Evolutionary conservation across 2,329 filamentous ascomycete species (phyloP).

Genomic region (Penicillium sp.): DNA sequence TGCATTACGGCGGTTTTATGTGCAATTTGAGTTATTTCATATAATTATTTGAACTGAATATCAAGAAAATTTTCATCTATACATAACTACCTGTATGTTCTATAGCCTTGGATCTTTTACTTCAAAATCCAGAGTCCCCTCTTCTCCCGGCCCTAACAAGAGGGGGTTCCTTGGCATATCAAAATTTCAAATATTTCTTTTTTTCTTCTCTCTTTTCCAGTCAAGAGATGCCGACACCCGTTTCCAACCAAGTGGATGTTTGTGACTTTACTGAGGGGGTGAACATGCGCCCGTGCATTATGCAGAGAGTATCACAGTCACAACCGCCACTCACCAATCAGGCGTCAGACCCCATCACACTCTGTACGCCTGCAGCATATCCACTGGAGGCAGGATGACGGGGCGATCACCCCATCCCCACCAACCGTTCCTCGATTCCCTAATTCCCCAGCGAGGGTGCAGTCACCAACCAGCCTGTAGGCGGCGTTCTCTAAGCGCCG

Average conservation of each 20-base stretch:
- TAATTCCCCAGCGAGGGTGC: background rate
- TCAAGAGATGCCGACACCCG: background rate
- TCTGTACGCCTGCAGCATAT: constrained; percentile 13
- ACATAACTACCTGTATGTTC: background rate
- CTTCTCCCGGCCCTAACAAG: background rate
- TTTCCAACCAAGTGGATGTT: background rate
- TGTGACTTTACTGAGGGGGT: constrained; percentile 2
- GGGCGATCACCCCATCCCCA: constrained; percentile 6
- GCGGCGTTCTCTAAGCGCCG: constrained; percentile 24
- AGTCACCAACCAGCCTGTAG: constrained; percentile 15
- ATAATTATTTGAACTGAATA: background rate
- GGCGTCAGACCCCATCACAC: constrained; percentile 21
- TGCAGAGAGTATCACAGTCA: constrained; percentile 37
- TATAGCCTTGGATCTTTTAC: background rate
- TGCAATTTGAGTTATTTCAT: background rate
- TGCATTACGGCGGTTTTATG: constrained; percentile 4
- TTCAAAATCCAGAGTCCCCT: background rate
- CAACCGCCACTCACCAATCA: constrained; percentile 26
- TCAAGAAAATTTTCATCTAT: background rate
- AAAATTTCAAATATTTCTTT: background rate
- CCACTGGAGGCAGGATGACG: constrained; percentile 8
- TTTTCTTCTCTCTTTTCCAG: background rate
- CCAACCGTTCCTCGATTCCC: constrained; percentile 9
- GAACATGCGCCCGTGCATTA: constrained; percentile 16
- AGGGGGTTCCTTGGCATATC: background rate